Evolutionary conservation across 202 grass and related monocot genomes (phyloP), one percentile per base, ranked within the genome.

Genomic region (Bolboschoenoplectus hybrid): DNA sequence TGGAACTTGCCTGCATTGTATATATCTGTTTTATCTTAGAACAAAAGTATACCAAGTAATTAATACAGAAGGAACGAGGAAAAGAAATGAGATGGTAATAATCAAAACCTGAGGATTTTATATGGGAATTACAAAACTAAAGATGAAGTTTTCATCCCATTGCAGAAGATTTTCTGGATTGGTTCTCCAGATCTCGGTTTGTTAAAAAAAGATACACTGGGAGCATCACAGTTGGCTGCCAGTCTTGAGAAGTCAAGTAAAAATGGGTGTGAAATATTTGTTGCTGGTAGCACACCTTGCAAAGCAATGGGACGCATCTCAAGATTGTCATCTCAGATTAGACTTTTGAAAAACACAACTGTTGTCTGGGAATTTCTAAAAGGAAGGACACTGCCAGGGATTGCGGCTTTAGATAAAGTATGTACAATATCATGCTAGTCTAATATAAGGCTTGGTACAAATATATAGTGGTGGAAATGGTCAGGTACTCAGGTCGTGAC

Each of bases 391-490:
- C 82, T 98, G 62, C 91, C 95, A 68, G 93, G 91, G 76, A 86
- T 98, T 85, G 88, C 90, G 67, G 91, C 93, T 85, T 89, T 98
- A 91, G 93, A 98, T 91, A 98, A 89, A 93, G 95, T 98, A 98
- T 65, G 14, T 85, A 75, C 84, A 34, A 49, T 85, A 82, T 45
- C 85, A 80, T 80, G 38, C 67, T 80, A 89, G 58, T 86, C 13
- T 34, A 20, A 60, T 58, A 7, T 82, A 16, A 46, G 13, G 14
- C 38, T 39, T 82, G 36, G 51, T 46, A 65, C 5, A n/a, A 45
- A 32, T 19, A 45, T 19, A 14, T 12, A 20, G 8, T 10, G 79
- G 57, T 62, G 35, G 9, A 64, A 62, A 62, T 82, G 43, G 69
- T 47, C 17, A 32, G 70, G 53, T 56, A 56, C 53, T 44, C 53